phyloP scores from a whole-genome alignment of 139 green algal species.

The Chlamydomonas sphaeroides region DNA sequence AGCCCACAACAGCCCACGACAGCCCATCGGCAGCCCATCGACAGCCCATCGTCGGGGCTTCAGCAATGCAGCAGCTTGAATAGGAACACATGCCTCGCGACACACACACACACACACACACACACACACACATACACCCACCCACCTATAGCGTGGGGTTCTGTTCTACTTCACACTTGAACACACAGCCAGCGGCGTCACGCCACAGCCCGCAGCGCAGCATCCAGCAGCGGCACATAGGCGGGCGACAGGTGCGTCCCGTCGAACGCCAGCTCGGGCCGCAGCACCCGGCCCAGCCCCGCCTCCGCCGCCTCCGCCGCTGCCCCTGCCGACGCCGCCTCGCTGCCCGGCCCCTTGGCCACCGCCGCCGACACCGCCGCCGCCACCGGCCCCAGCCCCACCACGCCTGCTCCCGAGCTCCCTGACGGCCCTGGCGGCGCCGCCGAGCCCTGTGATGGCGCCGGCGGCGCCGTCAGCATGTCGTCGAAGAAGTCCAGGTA shows the following conservation, averaged over 20 bases:
- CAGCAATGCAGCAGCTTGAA: no score
- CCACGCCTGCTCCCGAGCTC: neutral
- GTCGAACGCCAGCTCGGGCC: slow-evolving; percentile 61
- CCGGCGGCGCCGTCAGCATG: slow-evolving; percentile 39
- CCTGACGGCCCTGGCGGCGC: neutral
- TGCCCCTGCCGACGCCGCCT: neutral
- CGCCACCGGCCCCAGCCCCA: neutral
- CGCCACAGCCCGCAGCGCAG: neutral
- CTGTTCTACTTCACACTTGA: no score
- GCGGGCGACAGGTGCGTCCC: slow-evolving; percentile 69
- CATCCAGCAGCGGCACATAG: slow-evolving; percentile 53
- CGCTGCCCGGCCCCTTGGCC: neutral
- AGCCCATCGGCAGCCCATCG: no score
- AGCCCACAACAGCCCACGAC: no score
- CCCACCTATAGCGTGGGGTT: no score
- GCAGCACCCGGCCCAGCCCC: neutral
- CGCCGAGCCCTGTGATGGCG: neutral
- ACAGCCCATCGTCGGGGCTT: no score
- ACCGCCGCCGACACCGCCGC: neutral
- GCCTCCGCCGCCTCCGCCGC: neutral
- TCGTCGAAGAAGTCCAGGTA: slow-evolving; percentile 77
- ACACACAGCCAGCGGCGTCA: neutral
- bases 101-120: no score
- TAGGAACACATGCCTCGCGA: no score
- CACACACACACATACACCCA: no score